A percentile compares a stretch with the other conserved stretches of the same genome.
Evolutionary conservation across 257 asterid species (phyloP).

Genomic region (Fraxinus cuspidata): DNA sequence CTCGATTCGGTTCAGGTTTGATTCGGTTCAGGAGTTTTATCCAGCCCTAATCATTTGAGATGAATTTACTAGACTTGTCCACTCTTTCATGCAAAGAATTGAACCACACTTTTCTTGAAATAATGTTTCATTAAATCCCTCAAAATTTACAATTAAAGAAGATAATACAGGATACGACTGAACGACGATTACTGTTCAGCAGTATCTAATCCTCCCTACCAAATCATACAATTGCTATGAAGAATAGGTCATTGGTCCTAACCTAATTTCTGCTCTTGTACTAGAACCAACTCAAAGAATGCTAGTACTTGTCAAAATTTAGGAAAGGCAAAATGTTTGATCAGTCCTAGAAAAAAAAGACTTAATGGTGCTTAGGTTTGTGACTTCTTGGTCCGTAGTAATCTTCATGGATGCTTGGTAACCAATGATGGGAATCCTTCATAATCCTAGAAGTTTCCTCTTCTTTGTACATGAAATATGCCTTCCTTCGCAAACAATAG

Average conservation of each 20-base stretch:
- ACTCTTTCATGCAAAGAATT: conserved; percentile 52
- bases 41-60: conserved; percentile 30
- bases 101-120: background rate
- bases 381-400: conserved; percentile 75
- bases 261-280: background rate
- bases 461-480: conserved; percentile 58
- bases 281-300: background rate
- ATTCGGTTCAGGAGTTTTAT: too few species aligned
- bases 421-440: conserved; percentile 60
- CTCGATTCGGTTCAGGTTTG: too few species aligned
- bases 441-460: conserved; percentile 43
- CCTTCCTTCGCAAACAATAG: conserved; percentile 21
- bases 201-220: background rate
- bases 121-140: too few species aligned
- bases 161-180: background rate
- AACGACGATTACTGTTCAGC: too few species aligned
- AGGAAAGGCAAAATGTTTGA: background rate
- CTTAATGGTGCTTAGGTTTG: conserved; percentile 63
- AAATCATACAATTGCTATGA: background rate
- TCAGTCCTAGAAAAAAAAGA: background rate
- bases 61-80: conserved; percentile 57
- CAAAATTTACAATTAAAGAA: background rate
- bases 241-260: conserved; percentile 4
- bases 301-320: conserved; percentile 5
- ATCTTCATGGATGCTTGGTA: conserved; percentile 88